Evolutionary conservation across 441 rosid species (phyloP), one percentile per base, ranked within the genome.

Genomic region (Eutrema salsugineum): DNA sequence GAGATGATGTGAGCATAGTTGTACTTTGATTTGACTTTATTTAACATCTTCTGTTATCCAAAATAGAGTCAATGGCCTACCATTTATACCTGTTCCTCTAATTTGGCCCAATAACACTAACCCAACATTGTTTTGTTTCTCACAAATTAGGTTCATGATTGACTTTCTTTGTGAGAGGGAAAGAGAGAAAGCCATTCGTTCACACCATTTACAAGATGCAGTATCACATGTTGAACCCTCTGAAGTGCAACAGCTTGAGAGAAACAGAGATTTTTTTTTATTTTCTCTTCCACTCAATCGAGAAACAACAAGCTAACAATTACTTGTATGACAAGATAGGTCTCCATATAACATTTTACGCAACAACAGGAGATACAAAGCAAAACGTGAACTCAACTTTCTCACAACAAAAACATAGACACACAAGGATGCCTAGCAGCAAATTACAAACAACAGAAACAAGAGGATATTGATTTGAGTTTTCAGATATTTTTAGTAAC

Each of bases 161-260:
- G 11, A 10, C 15, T 61, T 44, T 40, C n/a, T 48, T 8, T 35
- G 11, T 48, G 33, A 32, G 64, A 43, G 8, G 22, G 27, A 60
- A 59, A 38, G 32, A 70, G 15, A 71, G 36, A 61, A 53, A 30
- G 62, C 43, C 43, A 51, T 61, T n/a, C 56, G 46, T 71, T 61
- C 68, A 71, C 75, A 72, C 75, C 43, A 30, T 70, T 50, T 22
- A 40, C 16, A 61, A 48, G 43, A 9, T 63, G 22, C 50, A 55
- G 16, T 33, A 72, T 17, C 14, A 44, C 27, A 72, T 46, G 63
- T 24, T 8, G 8, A 54, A 54, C 17, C 51, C 5, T 39, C 4
- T 28, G 43, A 70, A 9, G 33, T 61, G 61, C 19, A 12, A 30
- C 17, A 50, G 53, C 46, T 61, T 61, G 54, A 44, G 19, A 50